A percentile compares a stretch with the other conserved stretches of the same genome.
Evolutionary conservation across 129 eudicot genomes (phyloP).

Genomic region (Apium graveolens): DNA sequence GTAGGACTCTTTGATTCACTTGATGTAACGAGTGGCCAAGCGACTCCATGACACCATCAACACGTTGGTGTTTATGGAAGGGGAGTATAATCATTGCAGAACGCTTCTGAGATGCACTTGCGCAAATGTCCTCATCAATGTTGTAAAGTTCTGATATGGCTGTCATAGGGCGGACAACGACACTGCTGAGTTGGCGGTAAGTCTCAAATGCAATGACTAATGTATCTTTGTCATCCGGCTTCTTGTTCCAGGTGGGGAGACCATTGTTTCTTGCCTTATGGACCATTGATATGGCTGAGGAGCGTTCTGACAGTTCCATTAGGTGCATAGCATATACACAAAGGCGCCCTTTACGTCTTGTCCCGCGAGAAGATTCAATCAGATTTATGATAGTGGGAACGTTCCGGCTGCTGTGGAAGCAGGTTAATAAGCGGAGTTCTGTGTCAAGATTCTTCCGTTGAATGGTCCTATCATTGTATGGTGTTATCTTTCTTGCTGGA

Average conservation of each 20-base stretch:
- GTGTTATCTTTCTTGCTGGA: conserved; percentile 23
- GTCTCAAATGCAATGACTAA: conserved; percentile 37
- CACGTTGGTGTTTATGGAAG: conserved; percentile 33
- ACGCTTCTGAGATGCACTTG: conserved; percentile 18
- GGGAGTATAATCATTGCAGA: conserved; percentile 33
- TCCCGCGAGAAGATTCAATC: conserved; percentile 42
- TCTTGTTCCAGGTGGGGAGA: conserved; percentile 34
- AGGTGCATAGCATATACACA: conserved; percentile 41
- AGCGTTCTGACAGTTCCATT: conserved; percentile 40
- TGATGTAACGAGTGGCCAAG: conserved; percentile 16
- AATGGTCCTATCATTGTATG: conserved; percentile 24
- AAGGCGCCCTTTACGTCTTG: conserved; percentile 24
- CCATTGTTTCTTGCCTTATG: conserved; percentile 38
- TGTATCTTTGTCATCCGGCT: conserved; percentile 5
- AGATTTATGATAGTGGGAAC: conserved; percentile 34
- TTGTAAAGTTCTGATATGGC: conserved; percentile 27
- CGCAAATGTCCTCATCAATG: conserved; percentile 34
- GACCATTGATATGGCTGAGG: conserved; percentile 40
- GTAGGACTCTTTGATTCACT: conserved; percentile 32
- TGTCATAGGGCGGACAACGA: conserved; percentile 23
- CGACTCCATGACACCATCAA: conserved; percentile 28
- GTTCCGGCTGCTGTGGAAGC: conserved; percentile 38
- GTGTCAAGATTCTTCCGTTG: conserved; percentile 24
- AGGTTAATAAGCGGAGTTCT: conserved; percentile 23
- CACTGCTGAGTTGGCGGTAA: conserved; percentile 28